Base-by-base conservation (phyloP, 306 rosid genomes). In the Comarum palustre region DNA sequence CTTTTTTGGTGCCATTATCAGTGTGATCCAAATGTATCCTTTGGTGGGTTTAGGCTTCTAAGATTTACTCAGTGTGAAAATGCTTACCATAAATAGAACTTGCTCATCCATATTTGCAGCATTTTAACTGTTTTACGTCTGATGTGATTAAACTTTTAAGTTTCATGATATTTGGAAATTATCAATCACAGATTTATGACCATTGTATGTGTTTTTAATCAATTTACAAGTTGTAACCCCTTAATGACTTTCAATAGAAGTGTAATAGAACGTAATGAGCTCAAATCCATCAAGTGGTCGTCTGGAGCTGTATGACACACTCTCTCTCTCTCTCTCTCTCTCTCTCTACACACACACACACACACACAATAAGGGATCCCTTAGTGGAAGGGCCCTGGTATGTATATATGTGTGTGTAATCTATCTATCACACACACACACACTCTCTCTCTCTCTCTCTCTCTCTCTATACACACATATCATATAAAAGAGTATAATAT, bases 1-100 rank as follows among this genome's bases (percentile, higher is more conserved):
- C 66, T 29, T 83, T 68, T 88, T 83, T 67, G 98, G 91, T 61
- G 96, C 89, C 86, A 83, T 89, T 77, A 36, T 90, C 74, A 94
- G 99, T 79, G 96, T 88, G 43, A 83, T 94, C 74, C 99, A 94
- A 85, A 86, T 91, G 99, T 94, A 94, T 91, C 99, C 97, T 91
- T 86, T 61, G 76, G 57, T 60, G 50, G 45, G 55, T 57, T 42
- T 38, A 29, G 77, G 50, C 47, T 65, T 55, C 38, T 22, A 71
- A 66, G 61, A 59, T 66, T 29, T 34, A 51, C 45, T 34, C 42
- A 48, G 52, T 63, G 29, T 57, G 4, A 47, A 48, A 47, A 29
- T 47, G 39, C 65, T 22, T 54, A 22, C 42, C 7, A 3, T 25
- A 24, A 20, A 27, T 34, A 8, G 20, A 25, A 43, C 63, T 60